Percentiles rank a stretch among this genome's conserved stretches.
These are phyloP conservation scores for Eleusine indica DNA, from an alignment of 176 grass and related monocot genomes.

Conservation along the genomic window DNA sequence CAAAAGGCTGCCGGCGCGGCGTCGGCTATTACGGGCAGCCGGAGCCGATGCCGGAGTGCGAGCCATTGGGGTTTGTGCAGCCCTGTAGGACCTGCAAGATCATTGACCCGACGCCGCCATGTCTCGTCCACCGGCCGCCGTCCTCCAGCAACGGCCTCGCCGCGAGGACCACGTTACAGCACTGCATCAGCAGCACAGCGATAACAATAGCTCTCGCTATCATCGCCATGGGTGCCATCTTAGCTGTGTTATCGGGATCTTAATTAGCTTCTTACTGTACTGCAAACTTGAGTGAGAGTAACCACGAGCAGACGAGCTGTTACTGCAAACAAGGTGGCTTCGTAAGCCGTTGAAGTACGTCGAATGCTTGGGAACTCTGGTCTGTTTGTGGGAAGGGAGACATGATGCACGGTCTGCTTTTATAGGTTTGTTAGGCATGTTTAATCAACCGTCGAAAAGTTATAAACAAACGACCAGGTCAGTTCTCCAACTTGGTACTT, in stretches of 20 bases:
- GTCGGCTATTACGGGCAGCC: background rate
- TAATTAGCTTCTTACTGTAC: background rate
- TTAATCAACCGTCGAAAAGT: background rate
- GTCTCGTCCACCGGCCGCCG: background rate
- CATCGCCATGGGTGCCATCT: background rate
- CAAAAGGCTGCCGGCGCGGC: too few species aligned
- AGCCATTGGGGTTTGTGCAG: background rate
- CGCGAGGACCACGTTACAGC: constrained; percentile 1
- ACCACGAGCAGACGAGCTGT: background rate
- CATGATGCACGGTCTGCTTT: background rate
- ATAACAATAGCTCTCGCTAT: background rate
- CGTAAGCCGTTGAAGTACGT: background rate
- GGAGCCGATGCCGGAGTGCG: background rate
- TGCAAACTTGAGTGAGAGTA: background rate
- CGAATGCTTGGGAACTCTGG: too few species aligned
- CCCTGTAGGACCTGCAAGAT: constrained; percentile 4
- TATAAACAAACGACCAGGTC: background rate
- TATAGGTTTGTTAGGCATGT: constrained; percentile 1
- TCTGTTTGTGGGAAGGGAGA: background rate
- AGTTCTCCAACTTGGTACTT: background rate
- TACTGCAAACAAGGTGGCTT: background rate
- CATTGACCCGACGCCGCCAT: background rate
- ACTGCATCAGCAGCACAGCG: constrained; percentile 1
- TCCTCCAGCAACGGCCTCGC: background rate
- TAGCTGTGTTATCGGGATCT: background rate